Evolutionary conservation across 2,329 filamentous ascomycete species (phyloP).

Genomic region (Bertia moriformis): DNA sequence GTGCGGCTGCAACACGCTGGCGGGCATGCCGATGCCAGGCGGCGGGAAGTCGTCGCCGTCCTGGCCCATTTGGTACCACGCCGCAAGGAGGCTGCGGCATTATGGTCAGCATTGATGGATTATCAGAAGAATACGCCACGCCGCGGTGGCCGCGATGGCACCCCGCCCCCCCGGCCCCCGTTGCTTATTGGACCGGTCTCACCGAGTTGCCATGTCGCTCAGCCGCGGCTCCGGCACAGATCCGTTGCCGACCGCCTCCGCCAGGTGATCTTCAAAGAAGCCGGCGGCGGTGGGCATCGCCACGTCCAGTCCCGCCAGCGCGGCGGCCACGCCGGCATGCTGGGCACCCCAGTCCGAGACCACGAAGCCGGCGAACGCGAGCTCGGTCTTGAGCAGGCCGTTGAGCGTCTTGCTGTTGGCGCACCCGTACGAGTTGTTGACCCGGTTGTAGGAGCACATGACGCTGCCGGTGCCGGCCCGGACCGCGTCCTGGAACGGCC

Average conservation of each 20-base stretch:
- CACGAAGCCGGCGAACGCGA: conserved; percentile 50
- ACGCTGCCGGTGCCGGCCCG: conserved; percentile 40
- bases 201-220: conserved; percentile 44
- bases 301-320: conserved; percentile 57
- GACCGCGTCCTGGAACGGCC: conserved; percentile 59
- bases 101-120: too few species aligned
- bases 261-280: conserved; percentile 37
- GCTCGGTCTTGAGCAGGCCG: conserved; percentile 46
- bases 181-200: conserved; percentile 10
- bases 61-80: conserved; percentile 41
- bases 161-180: neutral
- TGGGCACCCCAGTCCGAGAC: conserved; percentile 56
- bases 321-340: conserved; percentile 44
- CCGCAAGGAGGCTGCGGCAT: conserved; percentile 31
- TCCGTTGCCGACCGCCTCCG: conserved; percentile 43
- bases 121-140: too few species aligned
- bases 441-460: conserved; percentile 54
- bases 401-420: conserved; percentile 56
- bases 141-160: too few species aligned
- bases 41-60: conserved; percentile 28
- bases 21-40: conserved; percentile 32
- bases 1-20: conserved; percentile 31
- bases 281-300: conserved; percentile 39
- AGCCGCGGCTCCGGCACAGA: conserved; percentile 37
- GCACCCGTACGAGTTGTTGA: conserved; percentile 61